These are phyloP conservation scores for Marasmius oreades DNA, from an alignment of 1,284 basidiomycete species.

Conservation along the genomic window DNA sequence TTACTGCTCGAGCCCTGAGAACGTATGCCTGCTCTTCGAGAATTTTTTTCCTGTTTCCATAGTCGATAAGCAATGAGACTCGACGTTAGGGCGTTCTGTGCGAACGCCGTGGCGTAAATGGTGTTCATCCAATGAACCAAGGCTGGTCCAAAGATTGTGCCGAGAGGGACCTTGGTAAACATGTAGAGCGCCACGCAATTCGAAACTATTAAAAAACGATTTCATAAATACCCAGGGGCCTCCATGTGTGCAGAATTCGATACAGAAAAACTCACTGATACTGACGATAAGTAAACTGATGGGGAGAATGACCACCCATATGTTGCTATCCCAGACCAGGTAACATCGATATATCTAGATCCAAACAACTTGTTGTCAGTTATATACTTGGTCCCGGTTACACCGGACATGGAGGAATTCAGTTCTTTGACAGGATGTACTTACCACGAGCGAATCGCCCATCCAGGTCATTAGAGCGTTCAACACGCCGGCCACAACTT, in stretches of 20 bases:
- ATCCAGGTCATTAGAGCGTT: slow-evolving; percentile 28
- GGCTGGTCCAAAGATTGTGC: slow-evolving; percentile 22
- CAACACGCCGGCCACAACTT: slow-evolving; percentile 24
- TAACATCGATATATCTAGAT: slow-evolving; percentile 29
- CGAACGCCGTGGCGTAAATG: slow-evolving; percentile 27
- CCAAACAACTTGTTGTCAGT: background rate
- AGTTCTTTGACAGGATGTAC: slow-evolving; percentile 4
- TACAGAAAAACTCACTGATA: slow-evolving; percentile 22
- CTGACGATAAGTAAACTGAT: slow-evolving; percentile 20
- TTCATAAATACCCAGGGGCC: background rate
- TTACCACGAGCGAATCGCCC: slow-evolving; percentile 26
- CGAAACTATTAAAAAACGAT: slow-evolving; percentile 16
- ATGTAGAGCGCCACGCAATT: slow-evolving; percentile 21
- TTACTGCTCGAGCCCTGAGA: slow-evolving; percentile 9
- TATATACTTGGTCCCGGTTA: background rate
- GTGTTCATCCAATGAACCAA: slow-evolving; percentile 25
- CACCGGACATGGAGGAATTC: background rate
- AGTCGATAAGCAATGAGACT: slow-evolving; percentile 28
- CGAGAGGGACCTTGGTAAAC: slow-evolving; percentile 19
- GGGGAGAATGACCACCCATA: slow-evolving; percentile 22
- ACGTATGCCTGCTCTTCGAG: slow-evolving; percentile 10
- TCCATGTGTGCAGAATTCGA: background rate
- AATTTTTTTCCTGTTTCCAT: slow-evolving; percentile 22
- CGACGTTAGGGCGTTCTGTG: slow-evolving; percentile 27
- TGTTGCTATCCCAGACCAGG: slow-evolving; percentile 25